These are phyloP conservation scores for Ilyonectria robusta DNA, from an alignment of 2,329 filamentous ascomycete genomes.

Conservation along the genomic window DNA sequence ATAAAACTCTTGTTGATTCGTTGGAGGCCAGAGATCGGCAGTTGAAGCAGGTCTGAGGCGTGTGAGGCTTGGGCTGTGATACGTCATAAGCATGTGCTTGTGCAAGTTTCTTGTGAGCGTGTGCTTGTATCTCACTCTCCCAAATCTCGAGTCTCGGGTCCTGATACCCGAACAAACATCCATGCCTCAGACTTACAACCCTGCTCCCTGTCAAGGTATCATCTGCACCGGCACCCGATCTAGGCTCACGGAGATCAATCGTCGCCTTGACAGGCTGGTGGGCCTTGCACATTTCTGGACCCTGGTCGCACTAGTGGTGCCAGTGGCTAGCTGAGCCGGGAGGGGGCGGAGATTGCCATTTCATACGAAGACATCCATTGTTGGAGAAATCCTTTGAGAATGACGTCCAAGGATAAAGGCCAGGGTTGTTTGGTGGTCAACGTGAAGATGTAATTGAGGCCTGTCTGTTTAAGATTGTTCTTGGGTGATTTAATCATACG, in stretches of 20 bases:
- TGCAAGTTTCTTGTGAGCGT: background rate
- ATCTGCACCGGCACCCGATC: constrained; percentile 17
- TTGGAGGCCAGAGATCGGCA: background rate
- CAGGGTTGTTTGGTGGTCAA: background rate
- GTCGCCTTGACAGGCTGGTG: background rate
- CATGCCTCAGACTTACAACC: background rate
- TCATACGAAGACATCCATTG: background rate
- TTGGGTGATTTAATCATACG: background rate
- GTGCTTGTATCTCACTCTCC: background rate
- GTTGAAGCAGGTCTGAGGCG: background rate
- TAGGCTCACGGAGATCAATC: constrained; percentile 7
- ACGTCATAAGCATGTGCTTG: background rate
- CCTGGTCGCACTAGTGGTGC: background rate
- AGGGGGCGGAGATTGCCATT: background rate
- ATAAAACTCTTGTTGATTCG: background rate
- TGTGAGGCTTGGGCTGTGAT: background rate
- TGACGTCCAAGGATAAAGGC: background rate
- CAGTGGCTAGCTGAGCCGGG: background rate
- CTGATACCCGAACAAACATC: constrained; percentile 24
- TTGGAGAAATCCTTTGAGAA: background rate
- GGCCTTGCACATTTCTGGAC: background rate
- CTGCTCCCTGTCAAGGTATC: constrained; percentile 9
- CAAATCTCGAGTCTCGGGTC: constrained; percentile 12
- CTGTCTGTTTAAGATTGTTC: background rate
- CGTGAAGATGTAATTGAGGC: background rate